Evolutionary conservation across 2,329 filamentous ascomycete genomes (phyloP), one percentile per base, ranked within the genome.

Genomic region (Verticillium albo-atrum): DNA sequence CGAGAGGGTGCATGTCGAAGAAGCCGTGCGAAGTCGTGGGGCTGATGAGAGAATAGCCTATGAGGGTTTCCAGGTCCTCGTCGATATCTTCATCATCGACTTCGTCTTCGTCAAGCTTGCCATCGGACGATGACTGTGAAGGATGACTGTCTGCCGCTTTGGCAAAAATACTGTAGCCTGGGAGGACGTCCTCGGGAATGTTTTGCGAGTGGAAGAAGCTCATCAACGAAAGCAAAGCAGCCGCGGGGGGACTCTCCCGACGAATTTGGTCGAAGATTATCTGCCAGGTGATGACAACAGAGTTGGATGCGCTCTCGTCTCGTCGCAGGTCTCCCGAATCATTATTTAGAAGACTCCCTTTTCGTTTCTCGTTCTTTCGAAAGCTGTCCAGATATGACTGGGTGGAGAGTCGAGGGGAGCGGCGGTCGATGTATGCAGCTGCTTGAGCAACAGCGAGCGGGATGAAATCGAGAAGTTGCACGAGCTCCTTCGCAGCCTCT

Each of bases 171-270:
- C 17, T n/a, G 34, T 35, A 35, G 34, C 15, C 5, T 10, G 9
- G 15, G 9, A 35, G 15, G 12, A 35, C 17, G 14, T 35, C 3
- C 6, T 15, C 1, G 14, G 34, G 34, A 15, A n/a, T n/a, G 17
- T 20, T 30, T 6, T 32, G 17, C n/a, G 27, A 27, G 2, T 28
- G 25, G 23, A 27, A n/a, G 50, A 6, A 27, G 12, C 50, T 27
- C 23, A 17, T 27, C 14, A 81, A 68, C 1, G 75, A 77, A 0
- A 82, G 62, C 10, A 81, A 63, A 17, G 77, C 64, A 2, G 77
- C 70, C 9, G 78, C 79, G 3, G 69, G 70, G 4, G 61, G 67
- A 30, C 68, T 60, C 26, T 64, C 59, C 1, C 62, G 60, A 7
- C 67, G 71, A 35, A 81, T 75, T 17, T 75, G 60, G 5, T 68